Evolutionary conservation across 2,329 filamentous ascomycete genomes (phyloP), one percentile per base, ranked within the genome.

Genomic region (Cladosporium sp.): DNA sequence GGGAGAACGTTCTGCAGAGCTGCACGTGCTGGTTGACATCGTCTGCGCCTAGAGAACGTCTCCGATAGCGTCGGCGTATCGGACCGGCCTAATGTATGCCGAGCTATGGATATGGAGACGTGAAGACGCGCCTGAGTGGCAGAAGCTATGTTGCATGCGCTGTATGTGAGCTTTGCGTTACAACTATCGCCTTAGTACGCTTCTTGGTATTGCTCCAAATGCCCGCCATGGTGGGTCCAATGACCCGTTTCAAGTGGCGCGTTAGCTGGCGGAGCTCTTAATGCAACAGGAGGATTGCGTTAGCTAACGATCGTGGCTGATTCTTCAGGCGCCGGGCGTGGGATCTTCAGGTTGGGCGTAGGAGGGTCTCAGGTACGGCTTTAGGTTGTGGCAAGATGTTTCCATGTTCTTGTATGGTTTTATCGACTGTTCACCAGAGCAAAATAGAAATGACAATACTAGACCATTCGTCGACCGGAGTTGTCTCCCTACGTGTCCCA

Each of bases 21-120:
- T 56, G 54, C 54, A 56, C 54, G 54, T 56, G 54, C 54, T n/a
- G 8, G 34, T 14, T 49, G 15, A 30, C 19, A 19, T 28, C 19
- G 42, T 30, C 54, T 56, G 54, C 42, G 42, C 34, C 42, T 56
- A 56, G 54, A 56, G 20, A 56, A 56, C 28, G 52, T 39, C 30
- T 17, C 34, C n/a, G 49, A 34, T 17, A 51, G 30, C 49, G 17
- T 39, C 30, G 7, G 40, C 52, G 52, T 38, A 55, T 55, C 52
- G 52, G 52, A 17, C 52, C 52, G 40, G 28, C 14, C 3, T 42
- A 47, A 42, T 22, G 36, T 20, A 30, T 20, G 40, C 43, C 43
- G 38, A 51, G 25, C 12, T 19, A 9, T 47, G 17, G 15, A n/a
- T 47, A 36, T 57, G 45, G 58, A 40, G 52, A 58, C 28, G 51